Evolutionary conservation across 768 basidiomycete genomes (phyloP), one percentile per base, ranked within the genome.

Genomic region (Agrocybe pediades): DNA sequence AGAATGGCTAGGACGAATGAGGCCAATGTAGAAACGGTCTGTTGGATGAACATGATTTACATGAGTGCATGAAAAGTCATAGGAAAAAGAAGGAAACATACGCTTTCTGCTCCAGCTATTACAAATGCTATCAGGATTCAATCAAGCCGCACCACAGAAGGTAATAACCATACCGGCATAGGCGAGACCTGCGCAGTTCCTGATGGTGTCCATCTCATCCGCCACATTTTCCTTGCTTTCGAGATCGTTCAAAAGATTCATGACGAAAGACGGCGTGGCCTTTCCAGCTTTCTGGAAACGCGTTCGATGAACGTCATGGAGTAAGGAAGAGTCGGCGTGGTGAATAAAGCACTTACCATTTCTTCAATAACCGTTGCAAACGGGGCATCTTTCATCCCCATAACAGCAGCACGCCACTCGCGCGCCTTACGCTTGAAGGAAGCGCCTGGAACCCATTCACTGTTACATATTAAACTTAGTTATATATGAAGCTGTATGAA

Each of bases 371-470:
- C 74, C 20, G 70, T 65, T 17, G 63, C 62, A 53, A 76, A 78
- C 0, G 76, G 76, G 3, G 67, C 69, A 53, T 82, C 73, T 36
- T 72, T 72, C 81, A 83, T 82, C 50, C 77, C 74, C 39, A 72
- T 65, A 9, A 79, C 74, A 27, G 75, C 74, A 26, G 64, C 65
- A 41, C 74, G 77, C 80, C 82, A 82, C 49, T 74, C 65, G n/a
- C 69, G 69, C 11, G 80, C 81, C 59, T 79, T 78, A 19, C 70
- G 70, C 53, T 81, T 71, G 61, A 83, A 83, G 7, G 74, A 72
- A 2, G 80, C 77, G 0, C 80, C 78, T 27, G 81, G 81, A 2
- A 80, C 46, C 80, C 82, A 83, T 46, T 63, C 70, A n/a, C 74
- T 76, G 45, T 49, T 17, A 6, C 2, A 40, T 19, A 9, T 9